These are phyloP conservation scores for Chimonanthus salicifolius DNA, from an alignment of 164 flowering plant species.

Conservation along the genomic window DNA sequence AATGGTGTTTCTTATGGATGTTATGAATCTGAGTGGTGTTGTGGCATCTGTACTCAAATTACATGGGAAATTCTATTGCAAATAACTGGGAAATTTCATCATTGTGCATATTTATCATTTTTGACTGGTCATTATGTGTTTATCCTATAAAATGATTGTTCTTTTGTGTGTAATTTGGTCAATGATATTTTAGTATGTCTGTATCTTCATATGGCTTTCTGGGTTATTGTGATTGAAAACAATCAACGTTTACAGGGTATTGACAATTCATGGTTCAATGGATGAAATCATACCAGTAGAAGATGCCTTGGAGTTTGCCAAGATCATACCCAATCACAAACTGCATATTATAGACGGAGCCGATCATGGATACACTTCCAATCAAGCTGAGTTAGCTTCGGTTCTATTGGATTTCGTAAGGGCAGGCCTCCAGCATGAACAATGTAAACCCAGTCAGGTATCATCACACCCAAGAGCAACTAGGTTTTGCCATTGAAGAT, in stretches of 20 bases:
- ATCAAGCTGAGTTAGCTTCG: slow-evolving; percentile 54
- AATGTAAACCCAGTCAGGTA: neutral
- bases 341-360: slow-evolving; percentile 70
- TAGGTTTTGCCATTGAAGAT: neutral
- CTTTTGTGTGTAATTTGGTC: neutral
- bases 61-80: neutral
- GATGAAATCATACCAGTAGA: slow-evolving; percentile 68
- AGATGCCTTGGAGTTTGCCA: slow-evolving; percentile 66
- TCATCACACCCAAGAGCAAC: neutral
- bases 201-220: neutral
- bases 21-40: no score
- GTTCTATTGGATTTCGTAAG: slow-evolving; percentile 48
- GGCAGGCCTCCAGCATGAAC: slow-evolving; percentile 17
- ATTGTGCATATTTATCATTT: neutral
- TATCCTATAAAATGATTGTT: neutral
- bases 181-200: no score
- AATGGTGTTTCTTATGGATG: neutral
- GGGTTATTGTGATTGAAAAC: neutral
- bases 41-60: no score
- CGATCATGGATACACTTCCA: slow-evolving; percentile 54
- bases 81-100: neutral
- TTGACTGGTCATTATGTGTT: neutral
- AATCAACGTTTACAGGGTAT: slow-evolving; percentile 39
- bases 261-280: slow-evolving; percentile 80
- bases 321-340: slow-evolving; percentile 75